Base-by-base conservation (phyloP, 345 rosid genomes). In the Pistacia integerrima region DNA sequence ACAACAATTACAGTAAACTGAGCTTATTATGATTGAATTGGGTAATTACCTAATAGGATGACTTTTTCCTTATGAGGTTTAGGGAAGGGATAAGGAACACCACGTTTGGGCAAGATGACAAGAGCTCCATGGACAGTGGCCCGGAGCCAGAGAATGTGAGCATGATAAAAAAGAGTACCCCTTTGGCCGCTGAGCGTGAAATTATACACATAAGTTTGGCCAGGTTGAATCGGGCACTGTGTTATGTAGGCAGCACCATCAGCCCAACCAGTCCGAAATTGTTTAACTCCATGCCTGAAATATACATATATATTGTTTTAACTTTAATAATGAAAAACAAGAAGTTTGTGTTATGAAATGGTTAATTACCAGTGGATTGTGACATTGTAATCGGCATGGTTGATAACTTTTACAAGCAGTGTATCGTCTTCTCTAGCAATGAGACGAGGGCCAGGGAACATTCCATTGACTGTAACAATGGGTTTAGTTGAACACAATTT, bases 191-290 rank as follows among this genome's bases (percentile, higher is more conserved):
- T 84, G 28, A 91, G 38, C 3, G 93, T 91, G 83, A 93, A 94
- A 73, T 93, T 93, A 87, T 94, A 90, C 0, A 90, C 77, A 67
- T 72, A 94, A 55, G 49, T 76, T 41, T 90, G 94, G 48, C 95
- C 91, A 11, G 97, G 91, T 76, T 89, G 91, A 46, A 94, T 87
- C 11, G 98, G 97, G 76, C 98, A 94, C 67, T 94, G 98, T 16
- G 98, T 94, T 76, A 94, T 88, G 81, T 88, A 94, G 0, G 98
- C 98, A 1, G 98, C 95, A 28, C 99, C 98, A 55, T 91, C 98
- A 0, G 98, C 94, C 99, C 98, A 95, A 8, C 96, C 90, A 1
- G 90, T 93, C 63, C 98, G 68, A 51, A 93, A 44, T 30, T 95
- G 99, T 68, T 88, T 82, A 6, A 95, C 73, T 22, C 98, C 98